Evolutionary conservation across 208 protist genomes (phyloP).

Genomic region (Acanthamoeba castellanii): DNA sequence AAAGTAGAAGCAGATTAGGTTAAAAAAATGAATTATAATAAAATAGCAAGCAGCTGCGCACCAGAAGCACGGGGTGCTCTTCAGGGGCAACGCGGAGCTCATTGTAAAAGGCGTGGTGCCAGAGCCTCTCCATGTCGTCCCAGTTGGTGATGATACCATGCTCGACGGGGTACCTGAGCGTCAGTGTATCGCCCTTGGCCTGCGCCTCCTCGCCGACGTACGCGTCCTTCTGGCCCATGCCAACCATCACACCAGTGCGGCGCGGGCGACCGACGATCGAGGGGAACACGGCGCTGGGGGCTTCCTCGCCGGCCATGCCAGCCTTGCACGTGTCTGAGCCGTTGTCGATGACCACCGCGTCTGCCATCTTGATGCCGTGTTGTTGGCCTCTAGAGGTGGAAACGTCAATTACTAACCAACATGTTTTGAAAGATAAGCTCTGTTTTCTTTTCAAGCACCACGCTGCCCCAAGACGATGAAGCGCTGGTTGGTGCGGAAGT

Average conservation of each 20-base stretch:
- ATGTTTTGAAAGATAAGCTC: too few relatives aligned
- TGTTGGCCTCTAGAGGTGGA: too few relatives aligned
- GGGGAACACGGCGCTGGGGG: constrained; percentile 98
- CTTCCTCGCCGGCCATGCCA: constrained; percentile 96
- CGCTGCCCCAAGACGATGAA: too few relatives aligned
- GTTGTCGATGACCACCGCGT: constrained; percentile 89
- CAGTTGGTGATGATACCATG: constrained; percentile 98
- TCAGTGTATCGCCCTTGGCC: constrained; percentile 90
- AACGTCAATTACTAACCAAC: too few relatives aligned
- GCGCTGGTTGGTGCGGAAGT: too few relatives aligned
- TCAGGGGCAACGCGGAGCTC: constrained; percentile 89
- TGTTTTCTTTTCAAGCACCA: too few relatives aligned
- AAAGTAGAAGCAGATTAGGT: too few relatives aligned
- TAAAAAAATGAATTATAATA: too few relatives aligned
- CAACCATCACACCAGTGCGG: constrained; percentile 90
- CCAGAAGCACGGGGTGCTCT: constrained; percentile 94
- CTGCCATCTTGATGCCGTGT: neutral
- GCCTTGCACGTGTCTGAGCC: constrained; percentile 96
- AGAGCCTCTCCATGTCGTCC: constrained; percentile 97
- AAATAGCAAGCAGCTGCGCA: too few relatives aligned
- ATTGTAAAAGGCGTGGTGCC: constrained; percentile 95
- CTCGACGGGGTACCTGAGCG: constrained; percentile 96
- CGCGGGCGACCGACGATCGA: constrained; percentile 96
- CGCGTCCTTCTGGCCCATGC: constrained; percentile 91
- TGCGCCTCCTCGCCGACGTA: constrained; percentile 95